Evolutionary conservation across 768 basidiomycete species (phyloP).

Genomic region (Leccinum uliginosum): DNA sequence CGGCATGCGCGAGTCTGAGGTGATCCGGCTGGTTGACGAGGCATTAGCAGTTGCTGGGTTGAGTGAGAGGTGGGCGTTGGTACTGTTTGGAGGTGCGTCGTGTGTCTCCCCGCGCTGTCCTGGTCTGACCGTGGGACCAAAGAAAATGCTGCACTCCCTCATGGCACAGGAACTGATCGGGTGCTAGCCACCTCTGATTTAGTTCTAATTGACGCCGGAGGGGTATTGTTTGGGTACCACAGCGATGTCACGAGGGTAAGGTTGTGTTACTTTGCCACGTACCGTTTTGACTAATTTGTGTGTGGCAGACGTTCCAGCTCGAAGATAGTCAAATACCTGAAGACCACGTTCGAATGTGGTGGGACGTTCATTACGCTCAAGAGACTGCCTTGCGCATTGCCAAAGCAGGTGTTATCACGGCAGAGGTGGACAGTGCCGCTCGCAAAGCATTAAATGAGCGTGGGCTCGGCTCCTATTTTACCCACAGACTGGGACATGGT

Average conservation of each 20-base stretch:
- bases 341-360: conserved; percentile 57
- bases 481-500: conserved; percentile 82
- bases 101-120: neutral
- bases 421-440: conserved; percentile 60
- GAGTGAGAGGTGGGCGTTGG: conserved; percentile 51
- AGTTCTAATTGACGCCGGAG: conserved; percentile 72
- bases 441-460: conserved; percentile 41
- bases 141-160: conserved; percentile 87
- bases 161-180: conserved; percentile 74
- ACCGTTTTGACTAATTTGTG: neutral
- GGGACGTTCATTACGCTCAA: conserved; percentile 62
- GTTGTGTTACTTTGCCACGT: neutral
- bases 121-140: conserved; percentile 5
- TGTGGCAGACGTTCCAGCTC: conserved; percentile 59
- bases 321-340: conserved; percentile 49
- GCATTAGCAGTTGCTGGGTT: conserved; percentile 61
- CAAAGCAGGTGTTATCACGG: conserved; percentile 43
- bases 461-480: conserved; percentile 60
- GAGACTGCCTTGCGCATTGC: conserved; percentile 46
- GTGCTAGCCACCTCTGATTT: conserved; percentile 53
- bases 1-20: conserved; percentile 76
- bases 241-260: conserved; percentile 77
- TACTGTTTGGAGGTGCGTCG: conserved; percentile 74
- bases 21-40: conserved; percentile 48
- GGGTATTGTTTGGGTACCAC: conserved; percentile 65